phyloP scores from a whole-genome alignment of 225 moss, liverwort and hornwort species.

The Pleurozium schreberi region DNA sequence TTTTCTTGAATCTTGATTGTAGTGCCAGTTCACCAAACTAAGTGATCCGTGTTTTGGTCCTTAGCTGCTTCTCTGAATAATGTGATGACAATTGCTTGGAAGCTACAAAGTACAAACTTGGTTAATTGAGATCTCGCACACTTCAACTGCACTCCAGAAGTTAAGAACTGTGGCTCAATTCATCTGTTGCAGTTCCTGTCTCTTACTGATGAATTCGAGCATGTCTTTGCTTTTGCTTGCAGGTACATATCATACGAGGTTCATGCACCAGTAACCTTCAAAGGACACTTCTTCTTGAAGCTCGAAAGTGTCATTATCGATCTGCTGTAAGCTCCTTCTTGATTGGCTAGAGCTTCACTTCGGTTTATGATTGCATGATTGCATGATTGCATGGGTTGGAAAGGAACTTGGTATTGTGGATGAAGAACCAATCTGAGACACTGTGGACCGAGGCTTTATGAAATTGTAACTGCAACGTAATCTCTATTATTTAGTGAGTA shows the following conservation, averaged over 20 bases:
- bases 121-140: background rate
- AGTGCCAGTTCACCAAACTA: background rate
- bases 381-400: background rate
- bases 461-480: background rate
- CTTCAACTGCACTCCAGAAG: background rate
- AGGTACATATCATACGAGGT: background rate
- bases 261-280: background rate
- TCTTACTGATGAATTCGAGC: background rate
- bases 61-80: background rate
- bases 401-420: background rate
- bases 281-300: background rate
- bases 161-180: background rate
- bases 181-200: background rate
- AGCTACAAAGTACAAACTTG: background rate
- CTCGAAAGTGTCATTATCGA: background rate
- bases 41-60: background rate
- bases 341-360: background rate
- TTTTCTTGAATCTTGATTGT: background rate
- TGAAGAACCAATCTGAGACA: background rate
- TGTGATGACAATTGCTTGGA: background rate
- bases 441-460: background rate
- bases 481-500: background rate
- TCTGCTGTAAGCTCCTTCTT: background rate
- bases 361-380: background rate
- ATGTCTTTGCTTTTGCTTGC: background rate